Evolutionary conservation across 345 rosid genomes (phyloP), one percentile per base, ranked within the genome.

Genomic region (Luvunga scandens): DNA sequence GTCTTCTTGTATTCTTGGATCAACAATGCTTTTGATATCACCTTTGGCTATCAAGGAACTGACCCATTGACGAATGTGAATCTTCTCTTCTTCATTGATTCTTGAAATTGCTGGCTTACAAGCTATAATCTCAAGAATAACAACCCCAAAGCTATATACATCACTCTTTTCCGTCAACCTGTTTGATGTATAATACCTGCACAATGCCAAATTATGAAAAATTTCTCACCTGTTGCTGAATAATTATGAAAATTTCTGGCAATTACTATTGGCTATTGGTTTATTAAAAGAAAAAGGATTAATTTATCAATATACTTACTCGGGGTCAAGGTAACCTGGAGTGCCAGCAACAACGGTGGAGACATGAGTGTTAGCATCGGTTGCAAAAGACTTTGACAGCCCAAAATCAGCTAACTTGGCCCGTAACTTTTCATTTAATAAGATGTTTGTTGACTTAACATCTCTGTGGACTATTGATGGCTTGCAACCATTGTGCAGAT

Each of bases 391-490:
- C 76, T 75, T 87, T 7, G 94, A 89, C 10, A 89, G 79, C n/a
- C 97, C 97, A 76, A 90, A 89, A 79, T 90, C 94, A 0, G 91
- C 88, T 65, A 90, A 68, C 16, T 89, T 92, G 2, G 90, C 97
- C 61, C 83, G 85, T 55, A 83, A 69, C 21, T 27, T 72, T 24
- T 89, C 90, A 67, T 86, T 68, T 64, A 92, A 60, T 22, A 90
- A 66, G 21, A 92, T 92, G 83, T 92, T 90, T 5, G 85, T 69
- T 31, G 85, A 38, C 78, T 91, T 89, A 62, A 91, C 82, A 71
- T 91, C 89, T 78, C 94, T 87, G 60, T 87, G 93, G 34, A 91
- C 77, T 71, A 90, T 81, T 0, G 89, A 84, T 19, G 97, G 97
- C 66, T 66, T 88, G 82, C 91, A 79, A 42, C 94, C 91, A 74